Percentiles rank a stretch among this genome's conserved stretches.
Evolutionary conservation across 345 rosid species (phyloP).

Genomic region (Pistacia integerrima): DNA sequence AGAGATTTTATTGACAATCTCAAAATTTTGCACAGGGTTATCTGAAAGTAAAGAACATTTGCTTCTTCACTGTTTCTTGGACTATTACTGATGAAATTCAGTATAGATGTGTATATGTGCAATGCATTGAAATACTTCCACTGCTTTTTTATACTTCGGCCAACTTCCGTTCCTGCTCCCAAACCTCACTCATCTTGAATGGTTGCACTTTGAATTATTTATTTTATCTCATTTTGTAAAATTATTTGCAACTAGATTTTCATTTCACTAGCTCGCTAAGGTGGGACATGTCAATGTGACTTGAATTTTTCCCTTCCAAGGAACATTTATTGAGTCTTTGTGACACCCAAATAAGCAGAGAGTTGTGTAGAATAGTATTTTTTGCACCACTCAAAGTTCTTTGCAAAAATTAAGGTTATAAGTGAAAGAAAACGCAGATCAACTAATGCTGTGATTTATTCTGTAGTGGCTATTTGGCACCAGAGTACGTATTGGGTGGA

Average conservation of each 20-base stretch:
- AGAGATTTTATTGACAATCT: not conserved
- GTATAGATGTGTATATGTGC: not conserved
- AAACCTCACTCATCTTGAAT: not conserved
- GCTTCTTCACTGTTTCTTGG: not conserved
- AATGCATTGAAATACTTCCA: not conserved
- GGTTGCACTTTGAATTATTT: not conserved
- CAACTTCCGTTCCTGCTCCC: not conserved
- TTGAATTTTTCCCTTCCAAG: not conserved
- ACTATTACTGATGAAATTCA: not conserved
- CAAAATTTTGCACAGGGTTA: not conserved
- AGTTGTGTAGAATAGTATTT: not conserved
- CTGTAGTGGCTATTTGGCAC: conserved; percentile 76
- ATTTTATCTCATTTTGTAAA: not conserved
- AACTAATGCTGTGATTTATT: conserved; percentile 10
- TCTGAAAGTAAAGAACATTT: not conserved
- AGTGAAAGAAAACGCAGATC: conserved; percentile 2
- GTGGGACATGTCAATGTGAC: not conserved
- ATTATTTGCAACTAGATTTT: not conserved
- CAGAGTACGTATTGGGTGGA: conserved; percentile 75
- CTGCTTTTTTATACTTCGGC: not conserved
- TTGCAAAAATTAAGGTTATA: not conserved
- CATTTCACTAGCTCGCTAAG: not conserved
- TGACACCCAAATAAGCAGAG: not conserved
- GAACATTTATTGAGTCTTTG: not conserved
- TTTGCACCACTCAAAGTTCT: not conserved